Evolutionary conservation across 768 basidiomycete genomes (phyloP).

Genomic region (Ramaria sp.): DNA sequence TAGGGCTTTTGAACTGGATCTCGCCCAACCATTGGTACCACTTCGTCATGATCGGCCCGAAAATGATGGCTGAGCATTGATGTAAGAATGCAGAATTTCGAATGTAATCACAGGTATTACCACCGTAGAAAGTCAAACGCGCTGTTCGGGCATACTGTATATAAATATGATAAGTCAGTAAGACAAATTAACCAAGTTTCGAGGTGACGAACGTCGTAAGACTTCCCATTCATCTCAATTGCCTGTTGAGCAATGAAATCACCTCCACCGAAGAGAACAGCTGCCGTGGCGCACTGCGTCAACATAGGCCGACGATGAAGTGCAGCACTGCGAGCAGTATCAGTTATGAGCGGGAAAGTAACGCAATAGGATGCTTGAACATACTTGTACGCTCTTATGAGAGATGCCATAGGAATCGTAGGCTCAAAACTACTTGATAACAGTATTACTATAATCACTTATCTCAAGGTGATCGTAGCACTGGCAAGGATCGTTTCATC

Average conservation of each 20-base stretch:
- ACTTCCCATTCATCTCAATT: constrained; percentile 56
- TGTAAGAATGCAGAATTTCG: background rate
- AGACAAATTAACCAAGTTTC: background rate
- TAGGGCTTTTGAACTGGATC: constrained; percentile 55
- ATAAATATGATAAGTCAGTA: background rate
- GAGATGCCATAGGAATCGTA: constrained; percentile 28
- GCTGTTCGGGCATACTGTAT: constrained; percentile 47
- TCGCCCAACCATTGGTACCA: constrained; percentile 72
- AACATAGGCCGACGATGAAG: constrained; percentile 53
- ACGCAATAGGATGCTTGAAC: constrained; percentile 18
- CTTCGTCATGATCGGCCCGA: constrained; percentile 72
- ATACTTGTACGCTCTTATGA: constrained; percentile 34
- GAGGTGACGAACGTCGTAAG: constrained; percentile 58
- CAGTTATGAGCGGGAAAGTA: constrained; percentile 17
- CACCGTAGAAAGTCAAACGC: constrained; percentile 63
- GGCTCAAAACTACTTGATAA: too few species aligned
- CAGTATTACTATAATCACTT: too few species aligned
- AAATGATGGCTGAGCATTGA: constrained; percentile 41
- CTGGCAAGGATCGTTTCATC: background rate
- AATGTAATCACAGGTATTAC: constrained; percentile 22
- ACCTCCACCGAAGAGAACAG: constrained; percentile 58
- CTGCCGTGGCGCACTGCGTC: constrained; percentile 54
- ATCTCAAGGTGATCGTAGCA: too few species aligned
- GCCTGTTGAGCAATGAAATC: constrained; percentile 82
- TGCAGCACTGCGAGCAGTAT: constrained; percentile 34